These are phyloP conservation scores for Pogostemon cablin DNA, from an alignment of 257 asterid species.

Conservation along the genomic window DNA sequence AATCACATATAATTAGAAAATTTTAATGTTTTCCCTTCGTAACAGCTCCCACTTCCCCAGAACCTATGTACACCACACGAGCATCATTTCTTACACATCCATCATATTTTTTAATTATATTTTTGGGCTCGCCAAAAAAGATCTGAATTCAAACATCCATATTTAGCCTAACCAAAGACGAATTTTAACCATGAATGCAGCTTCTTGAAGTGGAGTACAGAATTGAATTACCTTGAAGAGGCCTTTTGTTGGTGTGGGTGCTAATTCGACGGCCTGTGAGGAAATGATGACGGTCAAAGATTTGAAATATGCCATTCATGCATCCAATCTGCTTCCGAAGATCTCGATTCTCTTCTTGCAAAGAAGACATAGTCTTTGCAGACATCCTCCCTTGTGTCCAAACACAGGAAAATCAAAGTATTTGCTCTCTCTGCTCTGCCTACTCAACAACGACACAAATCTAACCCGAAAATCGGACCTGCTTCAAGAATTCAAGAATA, in stretches of 20 bases:
- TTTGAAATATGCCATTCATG: slow-evolving; percentile 90
- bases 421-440: slow-evolving; percentile 24
- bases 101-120: not conserved
- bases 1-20: not conserved
- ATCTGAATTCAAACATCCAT: slow-evolving; percentile 17
- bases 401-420: slow-evolving; percentile 16
- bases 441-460: slow-evolving; percentile 20
- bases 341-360: slow-evolving; percentile 54
- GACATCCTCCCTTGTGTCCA: slow-evolving; percentile 47
- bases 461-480: slow-evolving; percentile 33
- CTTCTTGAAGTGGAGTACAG: slow-evolving; percentile 6
- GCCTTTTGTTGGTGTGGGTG: slow-evolving; percentile 59
- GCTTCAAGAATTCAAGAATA: slow-evolving; percentile 36
- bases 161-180: slow-evolving; percentile 15
- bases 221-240: slow-evolving; percentile 61
- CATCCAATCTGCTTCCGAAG: slow-evolving; percentile 86
- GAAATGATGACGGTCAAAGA: slow-evolving; percentile 80
- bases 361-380: slow-evolving; percentile 50
- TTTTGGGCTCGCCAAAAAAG: not conserved
- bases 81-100: slow-evolving; percentile 1
- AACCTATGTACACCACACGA: not conserved
- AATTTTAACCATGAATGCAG: slow-evolving; percentile 13
- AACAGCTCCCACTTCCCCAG: slow-evolving; percentile 12
- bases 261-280: slow-evolving; percentile 54
- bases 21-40: not conserved